phyloP scores from a whole-genome alignment of 2,329 filamentous ascomycete genomes.

The Colletotrichum incanum region DNA sequence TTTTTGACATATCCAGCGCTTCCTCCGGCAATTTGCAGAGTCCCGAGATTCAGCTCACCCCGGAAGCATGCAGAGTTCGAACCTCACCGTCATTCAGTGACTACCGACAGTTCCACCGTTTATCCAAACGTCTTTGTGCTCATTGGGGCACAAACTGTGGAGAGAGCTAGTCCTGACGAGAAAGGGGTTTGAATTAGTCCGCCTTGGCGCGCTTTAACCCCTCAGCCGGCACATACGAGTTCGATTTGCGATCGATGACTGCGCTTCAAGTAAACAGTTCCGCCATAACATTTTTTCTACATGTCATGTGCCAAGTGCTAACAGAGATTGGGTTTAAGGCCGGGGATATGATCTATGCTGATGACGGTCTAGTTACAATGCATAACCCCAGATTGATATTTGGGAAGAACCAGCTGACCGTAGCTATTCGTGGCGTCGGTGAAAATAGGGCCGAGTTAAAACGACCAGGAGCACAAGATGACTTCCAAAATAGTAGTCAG shows the following conservation, averaged over 20 bases:
- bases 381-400: neutral
- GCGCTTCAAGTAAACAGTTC: neutral
- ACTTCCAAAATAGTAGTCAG: neutral
- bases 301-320: neutral
- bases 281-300: neutral
- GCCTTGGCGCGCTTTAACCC: slow-evolving; percentile 33
- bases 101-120: neutral
- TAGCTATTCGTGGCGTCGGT: neutral
- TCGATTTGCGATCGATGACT: neutral
- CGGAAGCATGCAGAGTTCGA: neutral
- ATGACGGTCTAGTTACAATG: neutral
- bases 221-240: slow-evolving; percentile 33
- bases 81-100: neutral
- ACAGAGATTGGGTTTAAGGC: neutral
- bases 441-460: slow-evolving; percentile 3
- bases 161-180: slow-evolving; percentile 17
- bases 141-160: slow-evolving; percentile 5
- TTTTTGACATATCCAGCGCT: neutral
- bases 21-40: neutral
- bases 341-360: neutral
- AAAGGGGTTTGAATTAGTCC: slow-evolving; percentile 35
- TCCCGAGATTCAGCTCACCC: neutral
- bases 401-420: neutral
- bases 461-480: too few relatives aligned
- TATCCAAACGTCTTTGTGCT: neutral